phyloP scores from a whole-genome alignment of 768 basidiomycete genomes.

The Mycena chlorophos region DNA sequence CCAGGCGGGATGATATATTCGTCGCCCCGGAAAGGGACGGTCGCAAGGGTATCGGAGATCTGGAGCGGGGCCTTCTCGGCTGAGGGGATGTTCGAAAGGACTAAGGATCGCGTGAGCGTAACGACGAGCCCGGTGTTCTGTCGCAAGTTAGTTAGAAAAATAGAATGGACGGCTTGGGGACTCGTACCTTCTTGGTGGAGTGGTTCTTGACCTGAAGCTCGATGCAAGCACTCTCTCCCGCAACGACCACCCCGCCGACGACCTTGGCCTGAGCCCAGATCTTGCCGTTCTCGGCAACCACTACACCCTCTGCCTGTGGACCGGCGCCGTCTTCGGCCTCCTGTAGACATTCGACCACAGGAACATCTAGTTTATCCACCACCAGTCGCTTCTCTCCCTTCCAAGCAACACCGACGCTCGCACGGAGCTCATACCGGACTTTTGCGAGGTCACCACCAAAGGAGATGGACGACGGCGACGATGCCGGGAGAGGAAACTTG shows the following conservation, averaged over 20 bases:
- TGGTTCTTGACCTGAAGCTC: conserved; percentile 83
- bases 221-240: conserved; percentile 70
- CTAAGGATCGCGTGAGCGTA: conserved; percentile 59
- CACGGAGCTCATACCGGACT: conserved; percentile 72
- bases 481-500: conserved; percentile 65
- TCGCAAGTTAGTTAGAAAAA: conserved; percentile 4
- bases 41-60: conserved; percentile 66
- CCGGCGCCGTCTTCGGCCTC: conserved; percentile 37
- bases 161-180: conserved; percentile 17
- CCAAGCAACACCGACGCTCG: conserved; percentile 72
- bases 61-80: conserved; percentile 52
- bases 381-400: conserved; percentile 73
- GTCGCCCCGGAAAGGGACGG: conserved; percentile 68
- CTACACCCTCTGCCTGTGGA: conserved; percentile 55
- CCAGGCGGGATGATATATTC: conserved; percentile 77
- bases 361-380: conserved; percentile 57
- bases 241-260: conserved; percentile 60
- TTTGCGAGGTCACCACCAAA: conserved; percentile 71
- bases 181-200: conserved; percentile 68
- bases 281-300: conserved; percentile 77
- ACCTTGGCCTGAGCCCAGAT: conserved; percentile 74
- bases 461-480: conserved; percentile 68
- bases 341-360: conserved; percentile 61
- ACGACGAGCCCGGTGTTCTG: conserved; percentile 72
- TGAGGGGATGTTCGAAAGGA: conserved; percentile 46